Percentiles rank a stretch among this genome's conserved stretches.
Evolutionary conservation across 306 rosid species (phyloP).

Genomic region (Vigna trinervia): DNA sequence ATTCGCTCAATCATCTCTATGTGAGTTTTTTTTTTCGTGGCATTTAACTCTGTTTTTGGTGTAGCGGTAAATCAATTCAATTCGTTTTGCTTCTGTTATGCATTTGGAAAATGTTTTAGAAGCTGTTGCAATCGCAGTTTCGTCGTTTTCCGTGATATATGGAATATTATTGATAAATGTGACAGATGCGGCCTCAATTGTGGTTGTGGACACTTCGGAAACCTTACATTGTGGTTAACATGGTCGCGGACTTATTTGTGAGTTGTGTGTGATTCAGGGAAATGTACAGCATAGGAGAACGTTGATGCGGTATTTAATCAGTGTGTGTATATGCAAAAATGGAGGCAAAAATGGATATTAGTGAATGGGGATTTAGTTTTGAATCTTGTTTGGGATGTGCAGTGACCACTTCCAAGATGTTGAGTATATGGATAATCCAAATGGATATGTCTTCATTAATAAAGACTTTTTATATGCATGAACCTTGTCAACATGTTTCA

Average conservation of each 20-base stretch:
- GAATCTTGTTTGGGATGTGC: neutral
- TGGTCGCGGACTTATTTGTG: neutral
- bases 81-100: constrained; percentile 17
- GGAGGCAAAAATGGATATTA: neutral
- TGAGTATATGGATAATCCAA: neutral
- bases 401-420: neutral
- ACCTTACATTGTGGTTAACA: neutral
- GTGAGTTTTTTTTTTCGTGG: constrained; percentile 4
- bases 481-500: neutral
- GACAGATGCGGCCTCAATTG: neutral
- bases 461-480: neutral
- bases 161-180: neutral
- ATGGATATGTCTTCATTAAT: neutral
- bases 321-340: neutral
- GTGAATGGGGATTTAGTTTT: constrained; percentile 22
- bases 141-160: neutral
- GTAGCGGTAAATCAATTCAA: neutral
- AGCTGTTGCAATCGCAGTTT: neutral
- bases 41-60: constrained; percentile 1
- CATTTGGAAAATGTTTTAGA: neutral
- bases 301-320: neutral
- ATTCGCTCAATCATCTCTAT: neutral
- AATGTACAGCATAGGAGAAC: constrained; percentile 2
- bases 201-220: neutral
- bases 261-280: neutral